Base-by-base conservation (phyloP, 2,329 filamentous ascomycete species). In the Microascus cirrosus region DNA sequence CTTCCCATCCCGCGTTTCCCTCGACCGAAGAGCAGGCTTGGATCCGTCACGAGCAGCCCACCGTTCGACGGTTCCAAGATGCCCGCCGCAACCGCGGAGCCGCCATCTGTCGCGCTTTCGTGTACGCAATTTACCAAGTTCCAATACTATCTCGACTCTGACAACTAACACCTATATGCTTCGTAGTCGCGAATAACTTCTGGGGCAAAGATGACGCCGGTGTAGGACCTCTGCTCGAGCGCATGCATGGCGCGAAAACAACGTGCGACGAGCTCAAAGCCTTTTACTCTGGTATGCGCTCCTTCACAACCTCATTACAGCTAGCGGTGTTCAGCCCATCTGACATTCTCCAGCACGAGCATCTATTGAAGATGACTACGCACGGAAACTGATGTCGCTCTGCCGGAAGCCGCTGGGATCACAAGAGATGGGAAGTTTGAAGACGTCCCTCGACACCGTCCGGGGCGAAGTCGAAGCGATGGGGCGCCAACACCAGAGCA, bases 131-230 rank as follows among this genome's bases (percentile, higher is more conserved):
- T 50, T 48, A 42, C 39, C 12, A 35, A 12, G 15, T 32, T 42
- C 28, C 18, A 8, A 50, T 32, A 1, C 18, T 50, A 8, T 28
- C 20, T 7, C 34, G 45, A 15, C 20, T n/a, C 42, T 28, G 24
- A 13, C 25, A 32, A 2, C 45, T 8, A 53, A 45, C 15, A 2
- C 18, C 32, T 53, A 28, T 25, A 48, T 15, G 15, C 24, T 8
- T 10, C 8, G 22, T 45, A 92, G 92, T 99, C 76, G 93, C 94
- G 67, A 99, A 99, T 77, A 99, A 99, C 71, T 99, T 99, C 73
- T 99, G 94, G 94, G 94, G 94, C 62, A 97, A 95, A 78, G 93
- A 97, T 71, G 94, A 99, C 78, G 94, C 93, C 56, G 95, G 94
- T 69, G 92, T 99, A 67, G 80, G 81, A 53, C 95, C 94, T 59